These are phyloP conservation scores for Euryodendron excelsum DNA, from an alignment of 148 eudicot species.

Conservation along the genomic window DNA sequence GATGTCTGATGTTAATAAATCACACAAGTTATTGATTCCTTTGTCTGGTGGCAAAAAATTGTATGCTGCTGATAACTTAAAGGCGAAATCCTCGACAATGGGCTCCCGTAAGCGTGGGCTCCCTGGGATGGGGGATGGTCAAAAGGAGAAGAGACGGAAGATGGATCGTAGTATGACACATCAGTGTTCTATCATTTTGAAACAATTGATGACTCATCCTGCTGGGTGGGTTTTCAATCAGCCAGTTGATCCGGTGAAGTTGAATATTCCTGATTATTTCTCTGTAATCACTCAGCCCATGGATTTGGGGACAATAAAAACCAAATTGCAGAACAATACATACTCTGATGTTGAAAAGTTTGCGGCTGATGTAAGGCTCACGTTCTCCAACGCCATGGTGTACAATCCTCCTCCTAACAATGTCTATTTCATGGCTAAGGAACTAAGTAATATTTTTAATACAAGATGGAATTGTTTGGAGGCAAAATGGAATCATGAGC, in stretches of 20 bases:
- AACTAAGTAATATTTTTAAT: conserved; percentile 40
- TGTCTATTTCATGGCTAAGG: conserved; percentile 54
- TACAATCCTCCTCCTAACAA: conserved; percentile 64
- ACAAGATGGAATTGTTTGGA: conserved; percentile 53
- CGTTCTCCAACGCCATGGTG: conserved; percentile 81
- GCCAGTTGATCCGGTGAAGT: conserved; percentile 67
- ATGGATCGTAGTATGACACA: conserved; percentile 46
- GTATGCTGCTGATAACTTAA: conserved; percentile 14
- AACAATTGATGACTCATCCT: conserved; percentile 45
- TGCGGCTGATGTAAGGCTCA: conserved; percentile 71
- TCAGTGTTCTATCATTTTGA: conserved; percentile 48
- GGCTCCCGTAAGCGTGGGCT: conserved; percentile 44
- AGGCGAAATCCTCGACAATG: conserved; percentile 17
- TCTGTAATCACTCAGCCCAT: conserved; percentile 66
- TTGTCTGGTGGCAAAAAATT: background rate
- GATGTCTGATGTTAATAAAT: conserved; percentile 11
- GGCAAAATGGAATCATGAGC: conserved; percentile 28
- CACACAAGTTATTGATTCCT: conserved; percentile 5
- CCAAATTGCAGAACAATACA: conserved; percentile 40
- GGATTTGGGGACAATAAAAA: conserved; percentile 85
- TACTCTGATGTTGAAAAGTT: conserved; percentile 58
- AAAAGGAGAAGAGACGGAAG: conserved; percentile 48
- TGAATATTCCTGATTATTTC: conserved; percentile 69
- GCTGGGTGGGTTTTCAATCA: conserved; percentile 39
- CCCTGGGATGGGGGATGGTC: conserved; percentile 27